These are phyloP conservation scores for Ramaria sp. DNA, from an alignment of 768 basidiomycete species.

Conservation along the genomic window DNA sequence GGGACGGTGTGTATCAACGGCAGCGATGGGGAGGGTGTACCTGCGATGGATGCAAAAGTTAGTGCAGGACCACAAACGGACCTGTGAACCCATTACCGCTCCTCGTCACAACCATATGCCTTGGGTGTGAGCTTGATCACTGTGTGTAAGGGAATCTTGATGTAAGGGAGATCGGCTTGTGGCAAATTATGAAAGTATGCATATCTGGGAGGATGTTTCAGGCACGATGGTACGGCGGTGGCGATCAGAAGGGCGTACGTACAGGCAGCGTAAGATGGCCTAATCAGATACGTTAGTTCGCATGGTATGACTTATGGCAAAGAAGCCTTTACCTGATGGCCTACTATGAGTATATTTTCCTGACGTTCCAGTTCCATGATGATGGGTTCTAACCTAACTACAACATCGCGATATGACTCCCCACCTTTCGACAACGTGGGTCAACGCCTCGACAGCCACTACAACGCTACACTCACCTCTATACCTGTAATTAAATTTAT, in stretches of 20 bases:
- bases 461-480: conserved; percentile 38
- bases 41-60: conserved; percentile 24
- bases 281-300: conserved; percentile 17
- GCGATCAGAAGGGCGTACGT: neutral
- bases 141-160: conserved; percentile 95
- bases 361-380: conserved; percentile 99
- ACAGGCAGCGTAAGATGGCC: conserved; percentile 65
- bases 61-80: neutral
- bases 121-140: conserved; percentile 97
- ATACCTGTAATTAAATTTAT: conserved; percentile 99
- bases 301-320: neutral
- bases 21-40: conserved; percentile 81
- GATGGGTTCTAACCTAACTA: conserved; percentile 88
- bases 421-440: conserved; percentile 35
- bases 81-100: conserved; percentile 42
- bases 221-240: neutral
- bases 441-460: neutral
- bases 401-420: conserved; percentile 97
- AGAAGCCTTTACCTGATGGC: conserved; percentile 60
- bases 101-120: conserved; percentile 98
- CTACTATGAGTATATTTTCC: conserved; percentile 93
- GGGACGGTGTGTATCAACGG: conserved; percentile 89
- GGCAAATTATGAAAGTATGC: conserved; percentile 93
- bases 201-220: conserved; percentile 43
- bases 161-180: conserved; percentile 92